Base-by-base conservation (phyloP, 441 rosid genomes). In the Oxalis stricta region DNA sequence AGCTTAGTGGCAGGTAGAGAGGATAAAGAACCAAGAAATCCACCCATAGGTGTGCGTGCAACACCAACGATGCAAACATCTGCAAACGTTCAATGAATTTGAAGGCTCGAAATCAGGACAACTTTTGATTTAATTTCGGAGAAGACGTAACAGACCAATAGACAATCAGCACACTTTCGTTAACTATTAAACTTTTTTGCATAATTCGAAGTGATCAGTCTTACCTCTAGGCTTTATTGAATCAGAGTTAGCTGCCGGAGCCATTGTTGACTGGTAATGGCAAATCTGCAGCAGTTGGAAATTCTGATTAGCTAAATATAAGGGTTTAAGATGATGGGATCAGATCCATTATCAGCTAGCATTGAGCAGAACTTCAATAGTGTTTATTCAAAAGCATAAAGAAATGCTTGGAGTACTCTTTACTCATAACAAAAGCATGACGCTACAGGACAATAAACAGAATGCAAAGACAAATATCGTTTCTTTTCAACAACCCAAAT, bases 31-130 rank as follows among this genome's bases (percentile, higher is more conserved):
- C 97, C 97, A 21, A 89, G 88, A 55, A 89, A 82, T 38, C 78
- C 94, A 54, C 97, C 96, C 86, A 89, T 74, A 0, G 94, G 97
- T 0, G 97, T 89, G 5, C 89, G 86, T n/a, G 97, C 95, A 60
- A 79, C 91, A 53, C 99, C 99, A 12, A 86, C 94, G 32, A 89
- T 61, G 64, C 95, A 85, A 52, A 89, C 97, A 79, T 84, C 97
- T 84, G 63, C 17, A 19, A 10, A 50, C 40, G 33, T 46, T 10
- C 44, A 47, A 4, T 28, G 36, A 16, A 20, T 14, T 40, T 52
- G 12, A 38, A 47, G 7, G n/a, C n/a, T n/a, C n/a, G n/a, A n/a
- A n/a, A n/a, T n/a, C n/a, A n/a, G n/a, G n/a, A n/a, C n/a, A n/a
- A n/a, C n/a, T n/a, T n/a, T n/a, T n/a, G n/a, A 23, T 23, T 23